Evolutionary conservation across 495 filamentous ascomycete species (phyloP).

Genomic region (Penicillium silybi): DNA sequence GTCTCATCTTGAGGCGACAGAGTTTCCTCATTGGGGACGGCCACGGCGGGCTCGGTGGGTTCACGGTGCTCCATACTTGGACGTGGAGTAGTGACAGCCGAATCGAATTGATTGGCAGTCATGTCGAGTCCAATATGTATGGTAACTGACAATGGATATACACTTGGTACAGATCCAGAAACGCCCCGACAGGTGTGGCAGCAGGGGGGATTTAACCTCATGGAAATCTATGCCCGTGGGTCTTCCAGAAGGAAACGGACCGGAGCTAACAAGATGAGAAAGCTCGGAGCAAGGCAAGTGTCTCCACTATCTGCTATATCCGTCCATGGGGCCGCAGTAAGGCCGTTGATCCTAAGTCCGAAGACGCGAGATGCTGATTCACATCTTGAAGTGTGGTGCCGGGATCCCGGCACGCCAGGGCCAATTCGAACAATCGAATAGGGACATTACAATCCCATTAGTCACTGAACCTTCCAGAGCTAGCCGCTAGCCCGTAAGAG

Average conservation of each 20-base stretch:
- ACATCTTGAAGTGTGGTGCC: neutral
- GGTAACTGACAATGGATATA: neutral
- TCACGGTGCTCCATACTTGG: constrained; percentile 20
- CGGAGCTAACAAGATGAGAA: constrained; percentile 7
- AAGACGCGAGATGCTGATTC: constrained; percentile 3
- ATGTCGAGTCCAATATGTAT: neutral
- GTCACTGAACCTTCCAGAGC: neutral
- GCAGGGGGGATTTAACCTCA: constrained; percentile 4
- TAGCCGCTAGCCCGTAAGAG: no score
- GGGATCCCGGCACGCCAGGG: neutral
- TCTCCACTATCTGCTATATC: constrained; percentile 9
- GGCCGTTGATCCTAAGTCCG: neutral
- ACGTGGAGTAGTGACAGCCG: constrained; percentile 18
- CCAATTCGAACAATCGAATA: neutral
- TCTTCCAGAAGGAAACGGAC: neutral
- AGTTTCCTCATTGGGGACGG: constrained; percentile 1
- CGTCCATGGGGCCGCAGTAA: neutral
- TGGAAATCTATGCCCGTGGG: constrained; percentile 3
- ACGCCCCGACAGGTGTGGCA: neutral
- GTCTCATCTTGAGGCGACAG: constrained; percentile 9
- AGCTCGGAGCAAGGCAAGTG: neutral
- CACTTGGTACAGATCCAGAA: neutral
- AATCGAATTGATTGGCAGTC: constrained; percentile 17
- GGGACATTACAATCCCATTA: neutral
- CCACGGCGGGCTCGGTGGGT: neutral